A percentile compares a stretch with the other conserved stretches of the same genome.
Evolutionary conservation across 257 asterid genomes (phyloP).

Genomic region (Rubia yunnanensis): DNA sequence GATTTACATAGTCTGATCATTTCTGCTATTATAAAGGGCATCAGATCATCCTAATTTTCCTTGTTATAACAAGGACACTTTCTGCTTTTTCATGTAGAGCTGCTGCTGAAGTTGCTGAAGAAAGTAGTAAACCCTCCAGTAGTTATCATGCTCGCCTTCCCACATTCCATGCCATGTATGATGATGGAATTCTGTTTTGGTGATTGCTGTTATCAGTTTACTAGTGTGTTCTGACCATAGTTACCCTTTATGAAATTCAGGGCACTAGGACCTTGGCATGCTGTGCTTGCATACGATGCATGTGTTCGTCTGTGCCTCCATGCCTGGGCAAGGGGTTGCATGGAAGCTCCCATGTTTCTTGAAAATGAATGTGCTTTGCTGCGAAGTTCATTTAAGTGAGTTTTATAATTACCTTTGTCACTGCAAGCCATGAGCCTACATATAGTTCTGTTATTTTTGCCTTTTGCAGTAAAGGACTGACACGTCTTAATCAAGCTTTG

Average conservation of each 20-base stretch:
- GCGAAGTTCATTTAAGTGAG: slow-evolving; percentile 39
- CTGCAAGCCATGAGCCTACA: not conserved
- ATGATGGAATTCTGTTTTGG: not conserved
- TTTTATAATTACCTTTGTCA: not conserved
- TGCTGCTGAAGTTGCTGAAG: slow-evolving; percentile 23
- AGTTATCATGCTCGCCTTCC: slow-evolving; percentile 36
- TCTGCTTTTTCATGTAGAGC: slow-evolving; percentile 16
- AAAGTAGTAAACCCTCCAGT: slow-evolving; percentile 22
- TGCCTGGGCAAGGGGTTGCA: slow-evolving; percentile 53
- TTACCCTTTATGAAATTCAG: slow-evolving; percentile 19
- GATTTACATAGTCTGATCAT: not conserved
- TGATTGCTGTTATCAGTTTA: not conserved
- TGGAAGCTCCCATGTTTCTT: slow-evolving; percentile 50
- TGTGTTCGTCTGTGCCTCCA: slow-evolving; percentile 51
- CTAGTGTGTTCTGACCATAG: slow-evolving; percentile 2
- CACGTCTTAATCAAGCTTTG: not conserved
- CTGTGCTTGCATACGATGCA: slow-evolving; percentile 43
- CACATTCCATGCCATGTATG: slow-evolving; percentile 44
- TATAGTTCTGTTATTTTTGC: not conserved
- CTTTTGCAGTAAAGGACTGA: not conserved
- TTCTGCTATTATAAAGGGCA: not conserved
- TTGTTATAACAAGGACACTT: not conserved
- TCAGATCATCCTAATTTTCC: not conserved
- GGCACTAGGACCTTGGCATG: slow-evolving; percentile 49
- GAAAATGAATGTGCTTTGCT: slow-evolving; percentile 42